Conservation (phyloP, 192 early-diverging fungal genomes). For the Coemansia sp. region DNA sequence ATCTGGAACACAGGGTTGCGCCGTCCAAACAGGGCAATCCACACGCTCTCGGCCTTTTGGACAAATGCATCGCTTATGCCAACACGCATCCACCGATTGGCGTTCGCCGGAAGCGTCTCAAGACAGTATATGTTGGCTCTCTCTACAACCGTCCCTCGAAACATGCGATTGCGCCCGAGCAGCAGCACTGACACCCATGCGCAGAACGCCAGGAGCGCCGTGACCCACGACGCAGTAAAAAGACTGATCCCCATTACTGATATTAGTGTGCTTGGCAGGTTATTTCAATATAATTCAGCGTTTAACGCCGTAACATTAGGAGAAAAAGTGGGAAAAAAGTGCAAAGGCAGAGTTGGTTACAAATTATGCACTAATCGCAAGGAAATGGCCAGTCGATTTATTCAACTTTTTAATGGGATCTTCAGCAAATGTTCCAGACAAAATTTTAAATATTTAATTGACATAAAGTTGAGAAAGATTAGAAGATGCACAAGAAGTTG, state of each 20-base stretch:
- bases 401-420: not conserved
- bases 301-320: not conserved
- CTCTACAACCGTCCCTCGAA: conserved; percentile 36
- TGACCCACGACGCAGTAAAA: conserved; percentile 20
- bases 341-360: no score
- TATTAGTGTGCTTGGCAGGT: not conserved
- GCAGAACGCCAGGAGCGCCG: conserved; percentile 13
- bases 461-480: not conserved
- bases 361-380: no score
- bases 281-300: not conserved
- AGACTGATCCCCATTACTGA: conserved; percentile 7
- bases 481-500: not conserved
- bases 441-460: not conserved
- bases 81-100: conserved; percentile 18
- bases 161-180: conserved; percentile 48
- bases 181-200: conserved; percentile 41
- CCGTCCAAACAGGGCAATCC: conserved; percentile 32
- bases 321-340: not conserved
- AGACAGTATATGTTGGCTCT: conserved; percentile 18
- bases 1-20: conserved; percentile 45
- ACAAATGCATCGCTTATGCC: conserved; percentile 15
- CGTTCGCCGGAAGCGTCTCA: conserved; percentile 13
- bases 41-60: conserved; percentile 19
- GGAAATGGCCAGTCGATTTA: no score
- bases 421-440: no score